A percentile compares a stretch with the other conserved stretches of the same genome.
Evolutionary conservation across 2,329 filamentous ascomycete species (phyloP).

Genomic region (Nemania sp.): DNA sequence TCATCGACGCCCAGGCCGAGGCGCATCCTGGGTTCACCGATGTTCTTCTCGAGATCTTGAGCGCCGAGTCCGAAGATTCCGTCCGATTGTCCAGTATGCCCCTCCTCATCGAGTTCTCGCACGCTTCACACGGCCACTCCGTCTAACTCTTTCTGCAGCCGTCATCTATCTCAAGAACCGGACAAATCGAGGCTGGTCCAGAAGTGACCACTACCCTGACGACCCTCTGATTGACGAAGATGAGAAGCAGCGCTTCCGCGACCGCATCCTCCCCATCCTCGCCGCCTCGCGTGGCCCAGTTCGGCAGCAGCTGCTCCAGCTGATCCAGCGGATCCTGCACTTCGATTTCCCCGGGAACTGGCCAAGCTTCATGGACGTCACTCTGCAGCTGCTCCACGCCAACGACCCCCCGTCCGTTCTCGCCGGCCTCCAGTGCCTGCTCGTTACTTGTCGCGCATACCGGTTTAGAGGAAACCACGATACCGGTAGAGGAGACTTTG

Average conservation of each 20-base stretch:
- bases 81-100: constrained; percentile 85
- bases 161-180: constrained; percentile 98
- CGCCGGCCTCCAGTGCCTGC: constrained; percentile 88
- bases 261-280: constrained; percentile 86
- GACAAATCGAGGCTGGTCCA: constrained; percentile 89
- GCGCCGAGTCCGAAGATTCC: constrained; percentile 82
- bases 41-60: constrained; percentile 86
- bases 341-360: constrained; percentile 93
- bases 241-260: constrained; percentile 85
- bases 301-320: constrained; percentile 89
- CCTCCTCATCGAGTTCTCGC: constrained; percentile 17
- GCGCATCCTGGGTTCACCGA: constrained; percentile 87
- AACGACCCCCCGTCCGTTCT: constrained; percentile 87
- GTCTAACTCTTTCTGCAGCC: constrained; percentile 57
- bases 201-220: constrained; percentile 72
- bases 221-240: constrained; percentile 81
- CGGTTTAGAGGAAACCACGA: constrained; percentile 85
- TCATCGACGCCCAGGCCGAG: constrained; percentile 69
- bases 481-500: constrained; percentile 79
- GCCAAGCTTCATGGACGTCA: constrained; percentile 94
- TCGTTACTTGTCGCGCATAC: constrained; percentile 94
- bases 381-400: constrained; percentile 82
- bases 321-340: constrained; percentile 94
- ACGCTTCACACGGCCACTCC: neutral
- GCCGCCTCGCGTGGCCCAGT: constrained; percentile 79